A percentile compares a stretch with the other conserved stretches of the same genome.
Evolutionary conservation across 306 rosid species (phyloP).

Genomic region (Rosa lucieae): DNA sequence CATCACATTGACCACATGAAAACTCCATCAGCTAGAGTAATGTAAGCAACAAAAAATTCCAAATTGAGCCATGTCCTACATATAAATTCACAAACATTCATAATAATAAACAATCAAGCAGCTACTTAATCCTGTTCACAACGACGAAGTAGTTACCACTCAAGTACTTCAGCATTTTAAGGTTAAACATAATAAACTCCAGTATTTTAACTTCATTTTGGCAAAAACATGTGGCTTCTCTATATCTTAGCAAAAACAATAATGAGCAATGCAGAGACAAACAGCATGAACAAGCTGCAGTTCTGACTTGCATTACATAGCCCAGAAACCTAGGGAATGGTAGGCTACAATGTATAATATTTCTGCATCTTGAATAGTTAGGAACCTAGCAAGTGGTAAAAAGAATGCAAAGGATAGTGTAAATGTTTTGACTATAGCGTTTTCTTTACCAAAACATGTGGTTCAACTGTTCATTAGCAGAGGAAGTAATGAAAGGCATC

Average conservation of each 20-base stretch:
- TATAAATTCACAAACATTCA: not conserved
- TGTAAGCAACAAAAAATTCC: not conserved
- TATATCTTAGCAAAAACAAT: conserved; percentile 4
- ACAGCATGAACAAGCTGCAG: not conserved
- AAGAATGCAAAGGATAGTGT: not conserved
- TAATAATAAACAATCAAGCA: not conserved
- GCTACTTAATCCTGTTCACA: not conserved
- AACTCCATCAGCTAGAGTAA: not conserved
- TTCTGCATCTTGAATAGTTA: not conserved
- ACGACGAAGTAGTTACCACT: not conserved
- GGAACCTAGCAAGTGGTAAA: not conserved
- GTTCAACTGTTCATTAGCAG: not conserved
- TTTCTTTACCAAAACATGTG: not conserved
- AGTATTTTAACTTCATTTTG: not conserved
- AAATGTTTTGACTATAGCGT: not conserved
- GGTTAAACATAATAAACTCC: not conserved
- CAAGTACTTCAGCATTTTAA: not conserved
- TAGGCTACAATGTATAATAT: not conserved
- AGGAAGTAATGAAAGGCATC: not conserved
- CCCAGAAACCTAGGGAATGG: not conserved
- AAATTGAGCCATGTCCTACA: conserved; percentile 2
- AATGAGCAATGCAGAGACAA: not conserved
- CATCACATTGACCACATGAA: not conserved
- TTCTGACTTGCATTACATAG: not conserved
- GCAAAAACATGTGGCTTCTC: conserved; percentile 5